Evolutionary conservation across 306 rosid species (phyloP).

Genomic region (Inga oerstediana): DNA sequence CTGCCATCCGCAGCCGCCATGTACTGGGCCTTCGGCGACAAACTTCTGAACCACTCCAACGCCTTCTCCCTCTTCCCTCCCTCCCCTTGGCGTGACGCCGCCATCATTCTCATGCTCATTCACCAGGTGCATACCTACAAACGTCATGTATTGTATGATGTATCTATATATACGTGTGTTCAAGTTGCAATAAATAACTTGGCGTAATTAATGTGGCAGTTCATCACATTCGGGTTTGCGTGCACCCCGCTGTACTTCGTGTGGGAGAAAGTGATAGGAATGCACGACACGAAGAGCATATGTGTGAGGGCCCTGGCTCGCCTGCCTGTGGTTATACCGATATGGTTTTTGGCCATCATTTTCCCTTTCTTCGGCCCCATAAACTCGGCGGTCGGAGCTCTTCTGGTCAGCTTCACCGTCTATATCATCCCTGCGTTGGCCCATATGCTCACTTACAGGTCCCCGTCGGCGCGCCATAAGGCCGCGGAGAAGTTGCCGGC

Average conservation of each 20-base stretch:
- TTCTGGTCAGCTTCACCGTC: conserved; percentile 88
- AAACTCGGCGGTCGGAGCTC: conserved; percentile 91
- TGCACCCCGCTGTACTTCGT: conserved; percentile 87
- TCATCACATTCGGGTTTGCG: conserved; percentile 88
- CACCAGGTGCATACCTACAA: conserved; percentile 65
- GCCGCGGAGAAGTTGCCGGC: conserved; percentile 76
- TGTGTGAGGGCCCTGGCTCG: conserved; percentile 75
- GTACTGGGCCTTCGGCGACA: conserved; percentile 90
- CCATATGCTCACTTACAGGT: conserved; percentile 77
- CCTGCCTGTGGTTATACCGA: conserved; percentile 84
- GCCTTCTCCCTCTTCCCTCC: conserved; percentile 80
- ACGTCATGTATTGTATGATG: background rate
- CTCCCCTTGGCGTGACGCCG: conserved; percentile 72
- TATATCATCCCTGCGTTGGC: conserved; percentile 84
- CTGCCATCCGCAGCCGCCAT: conserved; percentile 79
- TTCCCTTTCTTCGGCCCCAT: conserved; percentile 95
- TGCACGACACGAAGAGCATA: conserved; percentile 86
- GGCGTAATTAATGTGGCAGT: conserved; percentile 39
- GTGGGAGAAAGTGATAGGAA: conserved; percentile 92
- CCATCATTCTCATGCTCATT: conserved; percentile 75
- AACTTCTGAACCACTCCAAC: conserved; percentile 78
- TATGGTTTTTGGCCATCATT: conserved; percentile 84
- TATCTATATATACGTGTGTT: too few species aligned
- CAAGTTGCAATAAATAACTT: too few species aligned
- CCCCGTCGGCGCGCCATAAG: conserved; percentile 77